Evolutionary conservation across 2,329 filamentous ascomycete species (phyloP).

Genomic region (Westerdykella ornata): DNA sequence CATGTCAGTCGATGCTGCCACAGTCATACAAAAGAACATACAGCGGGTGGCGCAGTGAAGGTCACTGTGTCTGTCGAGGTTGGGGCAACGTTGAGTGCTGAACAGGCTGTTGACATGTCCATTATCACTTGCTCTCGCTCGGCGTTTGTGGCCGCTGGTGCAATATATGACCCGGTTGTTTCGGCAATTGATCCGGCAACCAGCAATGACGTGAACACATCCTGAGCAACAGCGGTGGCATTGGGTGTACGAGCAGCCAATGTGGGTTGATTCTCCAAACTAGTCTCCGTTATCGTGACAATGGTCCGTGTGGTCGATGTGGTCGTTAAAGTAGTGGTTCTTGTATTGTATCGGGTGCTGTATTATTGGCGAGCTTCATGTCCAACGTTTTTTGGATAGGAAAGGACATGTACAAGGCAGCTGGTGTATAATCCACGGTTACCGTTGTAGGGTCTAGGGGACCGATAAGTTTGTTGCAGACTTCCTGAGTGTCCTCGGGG

Average conservation of each 20-base stretch:
- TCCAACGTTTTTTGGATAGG: neutral
- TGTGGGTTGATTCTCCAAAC: slow-evolving; percentile 11
- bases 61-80: slow-evolving; percentile 24
- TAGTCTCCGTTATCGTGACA: slow-evolving; percentile 17
- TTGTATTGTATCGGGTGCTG: slow-evolving; percentile 9
- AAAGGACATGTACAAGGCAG: slow-evolving; percentile 17
- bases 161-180: neutral
- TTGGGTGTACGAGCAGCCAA: slow-evolving; percentile 11
- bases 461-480: slow-evolving; percentile 22
- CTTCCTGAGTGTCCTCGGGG: slow-evolving; percentile 10
- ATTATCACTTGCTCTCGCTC: slow-evolving; percentile 13
- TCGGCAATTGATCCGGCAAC: slow-evolving; percentile 10
- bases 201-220: slow-evolving; percentile 19
- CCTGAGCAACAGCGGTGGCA: slow-evolving; percentile 12
- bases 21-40: slow-evolving; percentile 7
- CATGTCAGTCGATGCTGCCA: neutral
- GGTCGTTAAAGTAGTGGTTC: slow-evolving; percentile 15
- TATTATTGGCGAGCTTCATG: neutral
- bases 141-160: slow-evolving; percentile 8
- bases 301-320: slow-evolving; percentile 16
- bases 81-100: slow-evolving; percentile 24
- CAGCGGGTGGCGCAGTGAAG: slow-evolving; percentile 18
- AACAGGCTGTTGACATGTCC: slow-evolving; percentile 26
- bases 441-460: slow-evolving; percentile 14
- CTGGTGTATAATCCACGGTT: slow-evolving; percentile 14